Percentiles rank a stretch among this genome's conserved stretches.
phyloP scores from a whole-genome alignment of 1,284 basidiomycete species.

The Pholiota adiposa region DNA sequence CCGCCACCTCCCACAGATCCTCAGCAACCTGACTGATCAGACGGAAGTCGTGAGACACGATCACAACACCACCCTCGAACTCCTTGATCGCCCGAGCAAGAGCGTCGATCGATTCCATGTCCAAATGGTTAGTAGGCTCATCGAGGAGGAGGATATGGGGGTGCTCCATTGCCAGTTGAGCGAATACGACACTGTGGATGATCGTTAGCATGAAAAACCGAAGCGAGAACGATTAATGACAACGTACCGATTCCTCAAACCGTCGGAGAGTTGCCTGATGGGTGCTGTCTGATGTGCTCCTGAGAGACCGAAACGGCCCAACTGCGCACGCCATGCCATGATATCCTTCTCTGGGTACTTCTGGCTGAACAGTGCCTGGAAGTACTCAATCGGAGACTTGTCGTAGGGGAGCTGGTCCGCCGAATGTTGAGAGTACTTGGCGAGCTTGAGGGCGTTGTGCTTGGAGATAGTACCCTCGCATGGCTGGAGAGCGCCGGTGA shows the following conservation, averaged over 20 bases:
- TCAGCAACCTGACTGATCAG: conserved; percentile 95
- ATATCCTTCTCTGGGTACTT: conserved; percentile 97
- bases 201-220: not conserved
- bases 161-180: conserved; percentile 93
- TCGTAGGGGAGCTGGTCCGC: conserved; percentile 98
- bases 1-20: conserved; percentile 98
- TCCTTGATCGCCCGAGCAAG: conserved; percentile 94
- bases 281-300: conserved; percentile 93
- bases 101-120: conserved; percentile 96
- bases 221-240: not conserved
- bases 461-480: conserved; percentile 86
- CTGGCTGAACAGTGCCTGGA: conserved; percentile 78
- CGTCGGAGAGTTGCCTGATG: conserved; percentile 95
- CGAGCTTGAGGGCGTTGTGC: conserved; percentile 91
- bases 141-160: conserved; percentile 89
- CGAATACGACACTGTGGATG: conserved; percentile 80
- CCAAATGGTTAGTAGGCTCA: conserved; percentile 93
- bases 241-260: conserved; percentile 86
- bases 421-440: conserved; percentile 98
- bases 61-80: conserved; percentile 97
- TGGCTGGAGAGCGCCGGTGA: conserved; percentile 86
- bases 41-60: conserved; percentile 97
- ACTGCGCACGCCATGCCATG: conserved; percentile 90
- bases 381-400: conserved; percentile 92
- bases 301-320: conserved; percentile 95